A percentile compares a stretch with the other conserved stretches of the same genome.
These are phyloP conservation scores for Priceomyces haplophilus DNA, from an alignment of 805 yeast genomes.

Conservation along the genomic window DNA sequence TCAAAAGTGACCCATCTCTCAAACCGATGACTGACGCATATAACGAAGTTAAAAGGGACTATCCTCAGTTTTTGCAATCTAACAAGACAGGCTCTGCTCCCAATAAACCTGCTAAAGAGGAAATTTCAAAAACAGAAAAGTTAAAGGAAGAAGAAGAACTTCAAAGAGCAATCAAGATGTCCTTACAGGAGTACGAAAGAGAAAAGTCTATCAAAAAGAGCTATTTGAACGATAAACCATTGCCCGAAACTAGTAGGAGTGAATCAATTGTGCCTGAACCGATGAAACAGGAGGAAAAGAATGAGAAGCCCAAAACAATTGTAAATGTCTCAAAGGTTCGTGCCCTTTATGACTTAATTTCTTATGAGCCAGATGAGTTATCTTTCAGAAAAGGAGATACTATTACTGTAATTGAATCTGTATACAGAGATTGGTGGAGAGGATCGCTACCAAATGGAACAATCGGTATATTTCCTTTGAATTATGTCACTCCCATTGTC, in stretches of 20 bases:
- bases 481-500: constrained; percentile 79
- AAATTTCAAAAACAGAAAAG: constrained; percentile 44
- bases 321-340: constrained; percentile 62
- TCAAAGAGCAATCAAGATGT: constrained; percentile 69
- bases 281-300: constrained; percentile 8
- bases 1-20: constrained; percentile 73
- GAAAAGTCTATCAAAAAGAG: constrained; percentile 30
- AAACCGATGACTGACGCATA: constrained; percentile 64
- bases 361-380: constrained; percentile 82
- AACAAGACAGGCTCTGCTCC: constrained; percentile 33
- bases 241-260: constrained; percentile 24
- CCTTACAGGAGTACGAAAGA: constrained; percentile 59
- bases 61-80: constrained; percentile 27
- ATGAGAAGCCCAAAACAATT: constrained; percentile 30
- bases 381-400: constrained; percentile 85
- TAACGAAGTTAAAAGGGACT: constrained; percentile 41
- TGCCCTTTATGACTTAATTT: constrained; percentile 78
- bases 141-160: constrained; percentile 75
- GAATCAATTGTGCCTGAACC: background rate
- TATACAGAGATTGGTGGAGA: constrained; percentile 93
- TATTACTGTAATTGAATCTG: constrained; percentile 81
- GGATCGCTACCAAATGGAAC: constrained; percentile 75
- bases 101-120: constrained; percentile 55
- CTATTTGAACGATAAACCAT: constrained; percentile 30
- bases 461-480: constrained; percentile 87